Conservation (phyloP, 2,329 filamentous ascomycete species). For the Colletotrichum aenigma region DNA sequence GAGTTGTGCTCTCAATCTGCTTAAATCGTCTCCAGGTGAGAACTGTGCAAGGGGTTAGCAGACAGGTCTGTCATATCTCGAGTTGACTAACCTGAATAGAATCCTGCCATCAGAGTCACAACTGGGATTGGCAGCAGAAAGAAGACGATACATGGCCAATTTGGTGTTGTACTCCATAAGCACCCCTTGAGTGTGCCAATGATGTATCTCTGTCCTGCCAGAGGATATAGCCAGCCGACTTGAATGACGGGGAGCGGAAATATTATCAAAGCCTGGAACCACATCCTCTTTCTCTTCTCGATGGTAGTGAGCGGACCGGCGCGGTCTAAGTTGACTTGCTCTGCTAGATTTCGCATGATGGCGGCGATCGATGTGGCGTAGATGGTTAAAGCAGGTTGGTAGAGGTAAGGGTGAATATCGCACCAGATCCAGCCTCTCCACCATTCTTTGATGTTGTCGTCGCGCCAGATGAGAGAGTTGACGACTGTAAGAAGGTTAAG, state of each 20-base stretch:
- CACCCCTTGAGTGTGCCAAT: conserved; percentile 58
- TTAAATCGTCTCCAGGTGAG: conserved; percentile 53
- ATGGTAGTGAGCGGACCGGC: conserved; percentile 39
- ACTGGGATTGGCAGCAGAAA: conserved; percentile 50
- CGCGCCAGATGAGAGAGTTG: conserved; percentile 58
- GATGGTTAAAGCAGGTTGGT: conserved; percentile 46
- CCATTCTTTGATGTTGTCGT: conserved; percentile 55
- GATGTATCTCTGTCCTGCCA: conserved; percentile 51
- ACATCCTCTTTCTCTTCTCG: conserved; percentile 46
- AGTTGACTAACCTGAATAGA: conserved; percentile 51
- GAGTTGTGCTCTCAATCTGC: conserved; percentile 45
- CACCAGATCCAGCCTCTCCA: conserved; percentile 58
- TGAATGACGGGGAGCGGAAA: conserved; percentile 58
- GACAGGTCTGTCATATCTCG: background rate
- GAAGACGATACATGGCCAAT: conserved; percentile 54
- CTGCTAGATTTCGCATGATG: conserved; percentile 58
- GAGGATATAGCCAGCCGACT: conserved; percentile 50
- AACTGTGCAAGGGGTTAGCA: conserved; percentile 31
- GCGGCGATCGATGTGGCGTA: conserved; percentile 57
- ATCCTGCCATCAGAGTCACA: conserved; percentile 46
- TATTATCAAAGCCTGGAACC: conserved; percentile 57
- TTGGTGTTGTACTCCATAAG: conserved; percentile 42
- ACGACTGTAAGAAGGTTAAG: conserved; percentile 53
- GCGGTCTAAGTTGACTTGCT: conserved; percentile 51
- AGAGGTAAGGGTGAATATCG: conserved; percentile 53